Percentiles rank a stretch among this genome's conserved stretches.
Conservation (phyloP, 177 flowering plant species). For the Vitis hybrid region DNA sequence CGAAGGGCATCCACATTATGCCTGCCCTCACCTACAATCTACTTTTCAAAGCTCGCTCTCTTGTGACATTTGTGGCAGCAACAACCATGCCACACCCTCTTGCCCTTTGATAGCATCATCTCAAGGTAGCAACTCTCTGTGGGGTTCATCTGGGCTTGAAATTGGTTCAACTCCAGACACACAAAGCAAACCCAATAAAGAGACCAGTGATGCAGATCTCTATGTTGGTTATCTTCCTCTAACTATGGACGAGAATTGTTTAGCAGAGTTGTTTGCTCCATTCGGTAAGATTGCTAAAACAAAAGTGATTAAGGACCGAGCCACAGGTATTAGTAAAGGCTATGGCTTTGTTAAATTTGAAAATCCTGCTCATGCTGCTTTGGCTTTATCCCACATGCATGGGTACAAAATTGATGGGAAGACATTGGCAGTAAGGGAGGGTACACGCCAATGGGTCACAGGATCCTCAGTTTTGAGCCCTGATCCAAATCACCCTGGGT, state of each 20-base stretch:
- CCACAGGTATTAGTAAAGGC: conserved; percentile 38
- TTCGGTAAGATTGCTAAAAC: conserved; percentile 33
- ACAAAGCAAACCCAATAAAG: no score
- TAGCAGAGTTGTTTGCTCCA: conserved; percentile 37
- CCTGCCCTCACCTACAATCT: conserved; percentile 20
- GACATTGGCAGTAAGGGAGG: conserved; percentile 33
- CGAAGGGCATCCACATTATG: conserved; percentile 24
- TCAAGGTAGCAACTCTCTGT: no score
- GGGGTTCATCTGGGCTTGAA: no score
- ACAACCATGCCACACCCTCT: no score
- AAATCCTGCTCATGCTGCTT: conserved; percentile 26
- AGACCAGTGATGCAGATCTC: conserved; percentile 12
- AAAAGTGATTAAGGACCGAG: conserved; percentile 34
- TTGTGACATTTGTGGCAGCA: conserved; percentile 22
- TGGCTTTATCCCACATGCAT: conserved; percentile 34
- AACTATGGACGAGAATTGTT: conserved; percentile 24
- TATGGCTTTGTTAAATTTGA: conserved; percentile 45
- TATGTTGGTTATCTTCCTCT: conserved; percentile 39
- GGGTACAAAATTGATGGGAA: conserved; percentile 39
- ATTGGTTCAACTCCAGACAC: no score
- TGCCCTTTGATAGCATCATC: no score
- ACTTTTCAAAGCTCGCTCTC: conserved; percentile 3
- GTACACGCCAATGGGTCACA: conserved; percentile 14
- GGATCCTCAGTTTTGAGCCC: conserved; percentile 2
- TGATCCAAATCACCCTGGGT: conserved; percentile 10